Conservation (phyloP, 2,329 filamentous ascomycete species). For the Talaromyces sp. region DNA sequence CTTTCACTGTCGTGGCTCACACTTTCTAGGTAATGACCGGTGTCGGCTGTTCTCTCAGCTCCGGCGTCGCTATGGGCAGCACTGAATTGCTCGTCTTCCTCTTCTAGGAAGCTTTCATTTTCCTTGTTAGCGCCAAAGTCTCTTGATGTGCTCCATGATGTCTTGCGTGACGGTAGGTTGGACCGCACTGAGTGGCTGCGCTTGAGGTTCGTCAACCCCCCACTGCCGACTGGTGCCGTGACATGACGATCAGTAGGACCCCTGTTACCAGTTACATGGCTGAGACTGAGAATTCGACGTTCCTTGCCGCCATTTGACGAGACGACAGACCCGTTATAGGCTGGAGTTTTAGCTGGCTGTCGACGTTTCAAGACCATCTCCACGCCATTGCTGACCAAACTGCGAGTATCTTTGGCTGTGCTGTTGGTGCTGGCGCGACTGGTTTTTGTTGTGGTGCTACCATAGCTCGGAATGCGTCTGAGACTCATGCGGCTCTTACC, state of each 20-base stretch:
- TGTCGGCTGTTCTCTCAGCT: constrained; percentile 44
- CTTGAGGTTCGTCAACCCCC: constrained; percentile 57
- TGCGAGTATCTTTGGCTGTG: constrained; percentile 32
- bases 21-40: constrained; percentile 39
- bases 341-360: constrained; percentile 39
- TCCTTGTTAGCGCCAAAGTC: constrained; percentile 51
- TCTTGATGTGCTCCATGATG: constrained; percentile 59
- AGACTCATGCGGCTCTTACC: constrained; percentile 47
- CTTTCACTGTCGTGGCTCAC: constrained; percentile 31
- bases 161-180: constrained; percentile 57
- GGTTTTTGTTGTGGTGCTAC: constrained; percentile 34
- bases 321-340: constrained; percentile 38
- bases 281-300: constrained; percentile 82
- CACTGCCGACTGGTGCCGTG: constrained; percentile 26
- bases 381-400: constrained; percentile 38
- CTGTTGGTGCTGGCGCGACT: constrained; percentile 32
- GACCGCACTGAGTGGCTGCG: constrained; percentile 73
- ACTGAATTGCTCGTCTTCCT: constrained; percentile 49
- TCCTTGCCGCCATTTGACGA: constrained; percentile 49
- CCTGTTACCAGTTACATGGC: constrained; percentile 75
- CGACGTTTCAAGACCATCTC: constrained; percentile 49
- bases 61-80: constrained; percentile 47
- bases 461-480: constrained; percentile 47
- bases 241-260: constrained; percentile 29
- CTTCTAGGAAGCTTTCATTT: constrained; percentile 59